phyloP scores from a whole-genome alignment of 257 asterid genomes.

The Jasminum sambac region DNA sequence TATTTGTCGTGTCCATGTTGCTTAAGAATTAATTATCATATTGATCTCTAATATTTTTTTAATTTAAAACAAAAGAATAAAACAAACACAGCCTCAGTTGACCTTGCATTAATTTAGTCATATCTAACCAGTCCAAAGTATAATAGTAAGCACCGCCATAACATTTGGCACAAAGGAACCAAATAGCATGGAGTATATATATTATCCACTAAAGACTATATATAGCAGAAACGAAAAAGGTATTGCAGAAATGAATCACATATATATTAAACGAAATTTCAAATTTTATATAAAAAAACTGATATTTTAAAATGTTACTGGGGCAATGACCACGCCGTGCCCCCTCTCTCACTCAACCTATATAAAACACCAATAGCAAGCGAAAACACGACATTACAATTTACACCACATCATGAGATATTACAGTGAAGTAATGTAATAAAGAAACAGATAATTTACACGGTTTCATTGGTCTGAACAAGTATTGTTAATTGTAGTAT shows the following conservation, averaged over 20 bases:
- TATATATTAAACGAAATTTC: too few species aligned
- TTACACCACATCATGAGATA: background rate
- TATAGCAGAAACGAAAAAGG: background rate
- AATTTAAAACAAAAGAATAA: too few species aligned
- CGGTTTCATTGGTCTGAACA: background rate
- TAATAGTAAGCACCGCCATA: background rate
- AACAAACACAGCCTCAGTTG: too few species aligned
- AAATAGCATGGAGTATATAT: background rate
- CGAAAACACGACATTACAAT: background rate
- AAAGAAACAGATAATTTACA: background rate
- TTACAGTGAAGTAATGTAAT: too few species aligned
- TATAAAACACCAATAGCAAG: background rate
- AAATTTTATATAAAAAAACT: too few species aligned
- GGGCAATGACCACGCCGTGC: too few species aligned
- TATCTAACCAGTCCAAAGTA: too few species aligned
- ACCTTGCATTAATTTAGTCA: too few species aligned
- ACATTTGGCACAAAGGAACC: background rate
- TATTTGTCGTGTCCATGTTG: background rate
- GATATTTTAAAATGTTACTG: too few species aligned
- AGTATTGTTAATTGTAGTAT: conserved; percentile 15
- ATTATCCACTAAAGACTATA: background rate
- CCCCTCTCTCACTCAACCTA: too few species aligned
- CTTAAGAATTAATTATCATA: background rate
- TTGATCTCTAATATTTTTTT: too few species aligned
- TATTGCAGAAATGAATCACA: too few species aligned